Conservation (phyloP, 306 rosid genomes). For the Gleditsia sinensis region DNA sequence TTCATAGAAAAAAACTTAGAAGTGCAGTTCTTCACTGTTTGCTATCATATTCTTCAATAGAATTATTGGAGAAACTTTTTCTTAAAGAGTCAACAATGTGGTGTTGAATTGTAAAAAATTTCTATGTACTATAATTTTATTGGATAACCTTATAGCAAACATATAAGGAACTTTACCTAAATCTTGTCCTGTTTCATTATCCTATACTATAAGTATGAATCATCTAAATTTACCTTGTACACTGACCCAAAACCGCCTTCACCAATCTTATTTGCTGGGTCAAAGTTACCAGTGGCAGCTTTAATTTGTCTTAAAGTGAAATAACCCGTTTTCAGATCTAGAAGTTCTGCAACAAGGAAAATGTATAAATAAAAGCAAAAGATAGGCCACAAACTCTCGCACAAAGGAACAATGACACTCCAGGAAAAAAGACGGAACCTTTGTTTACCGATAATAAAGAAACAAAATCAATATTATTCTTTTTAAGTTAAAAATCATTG, state of each 20-base stretch:
- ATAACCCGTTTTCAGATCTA: constrained; percentile 66
- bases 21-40: no score
- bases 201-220: background rate
- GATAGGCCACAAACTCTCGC: background rate
- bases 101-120: no score
- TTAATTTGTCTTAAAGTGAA: constrained; percentile 67
- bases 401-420: background rate
- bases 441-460: background rate
- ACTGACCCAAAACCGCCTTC: constrained; percentile 94
- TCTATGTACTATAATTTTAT: no score
- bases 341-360: constrained; percentile 49
- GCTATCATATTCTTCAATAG: no score
- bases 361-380: background rate
- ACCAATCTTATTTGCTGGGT: constrained; percentile 63
- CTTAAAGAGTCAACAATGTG: no score
- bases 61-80: no score
- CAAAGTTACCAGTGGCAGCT: constrained; percentile 66
- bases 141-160: no score
- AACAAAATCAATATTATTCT: background rate
- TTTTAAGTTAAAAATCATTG: background rate
- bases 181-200: no score
- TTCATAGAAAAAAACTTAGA: no score
- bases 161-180: no score
- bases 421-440: background rate
- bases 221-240: constrained; percentile 54